Evolutionary conservation across 768 basidiomycete species (phyloP).

Genomic region (Roridomyces roridus): DNA sequence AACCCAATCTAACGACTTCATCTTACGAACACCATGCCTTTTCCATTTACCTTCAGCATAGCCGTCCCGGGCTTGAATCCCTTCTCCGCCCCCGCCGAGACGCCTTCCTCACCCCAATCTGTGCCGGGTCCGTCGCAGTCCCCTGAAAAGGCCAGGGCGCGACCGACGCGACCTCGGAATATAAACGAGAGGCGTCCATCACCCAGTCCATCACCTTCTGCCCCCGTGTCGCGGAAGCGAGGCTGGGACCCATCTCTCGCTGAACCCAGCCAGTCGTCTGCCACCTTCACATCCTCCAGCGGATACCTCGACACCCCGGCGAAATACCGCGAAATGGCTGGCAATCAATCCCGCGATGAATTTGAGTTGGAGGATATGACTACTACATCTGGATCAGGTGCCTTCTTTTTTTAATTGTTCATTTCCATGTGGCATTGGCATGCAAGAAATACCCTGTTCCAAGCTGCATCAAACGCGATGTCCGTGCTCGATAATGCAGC

Average conservation of each 20-base stretch:
- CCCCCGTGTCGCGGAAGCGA: slow-evolving; percentile 60
- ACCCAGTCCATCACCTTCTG: slow-evolving; percentile 42
- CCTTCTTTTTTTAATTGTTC: slow-evolving; percentile 25
- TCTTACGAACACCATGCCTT: slow-evolving; percentile 44
- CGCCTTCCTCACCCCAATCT: slow-evolving; percentile 19
- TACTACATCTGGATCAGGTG: slow-evolving; percentile 30
- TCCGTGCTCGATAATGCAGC: too few species aligned
- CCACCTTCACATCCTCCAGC: slow-evolving; percentile 57
- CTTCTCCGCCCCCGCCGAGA: slow-evolving; percentile 44
- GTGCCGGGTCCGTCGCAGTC: slow-evolving; percentile 27
- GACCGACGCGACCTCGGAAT: slow-evolving; percentile 29
- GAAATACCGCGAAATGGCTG: slow-evolving; percentile 60
- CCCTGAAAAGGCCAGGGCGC: slow-evolving; percentile 27
- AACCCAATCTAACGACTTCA: too few species aligned
- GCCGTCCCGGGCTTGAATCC: slow-evolving; percentile 74
- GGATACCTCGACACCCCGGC: slow-evolving; percentile 77
- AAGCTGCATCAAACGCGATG: too few species aligned
- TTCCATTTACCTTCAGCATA: slow-evolving; percentile 78
- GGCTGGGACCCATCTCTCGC: slow-evolving; percentile 75
- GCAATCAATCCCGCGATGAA: slow-evolving; percentile 37
- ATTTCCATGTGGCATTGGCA: slow-evolving; percentile 6
- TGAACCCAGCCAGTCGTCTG: slow-evolving; percentile 58
- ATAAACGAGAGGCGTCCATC: slow-evolving; percentile 30
- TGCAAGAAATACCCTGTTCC: neutral
- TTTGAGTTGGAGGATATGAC: slow-evolving; percentile 33